Evolutionary conservation across 495 filamentous ascomycete species (phyloP).

Genomic region (Podospora bellae-mahoneyi): DNA sequence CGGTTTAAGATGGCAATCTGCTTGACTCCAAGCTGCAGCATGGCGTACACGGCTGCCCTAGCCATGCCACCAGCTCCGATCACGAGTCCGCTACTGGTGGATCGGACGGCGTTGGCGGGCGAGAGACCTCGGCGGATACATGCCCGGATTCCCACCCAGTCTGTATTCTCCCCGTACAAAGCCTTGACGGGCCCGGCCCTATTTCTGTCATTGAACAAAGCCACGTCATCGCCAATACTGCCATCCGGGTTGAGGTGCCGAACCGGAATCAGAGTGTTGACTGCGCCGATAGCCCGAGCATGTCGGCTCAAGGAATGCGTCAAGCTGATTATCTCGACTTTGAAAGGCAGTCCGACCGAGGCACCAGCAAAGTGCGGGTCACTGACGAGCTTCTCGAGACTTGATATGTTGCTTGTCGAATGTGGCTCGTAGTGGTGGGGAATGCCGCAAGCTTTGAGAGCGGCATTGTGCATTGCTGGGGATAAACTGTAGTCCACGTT

Average conservation of each 20-base stretch:
- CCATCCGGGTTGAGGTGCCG: slow-evolving; percentile 56
- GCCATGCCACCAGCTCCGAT: slow-evolving; percentile 77
- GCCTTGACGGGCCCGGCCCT: slow-evolving; percentile 60
- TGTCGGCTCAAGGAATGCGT: slow-evolving; percentile 65
- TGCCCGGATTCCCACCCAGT: slow-evolving; percentile 66
- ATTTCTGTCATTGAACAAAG: slow-evolving; percentile 57
- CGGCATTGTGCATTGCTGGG: slow-evolving; percentile 73
- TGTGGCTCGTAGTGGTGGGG: slow-evolving; percentile 61
- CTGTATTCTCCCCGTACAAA: slow-evolving; percentile 75
- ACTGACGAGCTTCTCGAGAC: slow-evolving; percentile 56
- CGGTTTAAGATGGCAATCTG: slow-evolving; percentile 71
- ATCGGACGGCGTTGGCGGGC: slow-evolving; percentile 67
- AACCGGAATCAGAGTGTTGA: slow-evolving; percentile 71
- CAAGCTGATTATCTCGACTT: slow-evolving; percentile 62
- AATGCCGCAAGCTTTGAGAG: slow-evolving; percentile 63
- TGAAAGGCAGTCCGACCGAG: slow-evolving; percentile 70
- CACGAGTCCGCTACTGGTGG: slow-evolving; percentile 60
- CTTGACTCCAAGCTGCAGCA: slow-evolving; percentile 69
- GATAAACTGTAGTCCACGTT: slow-evolving; percentile 68
- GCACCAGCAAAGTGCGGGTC: slow-evolving; percentile 66
- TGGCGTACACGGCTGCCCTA: slow-evolving; percentile 68
- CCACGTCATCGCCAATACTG: slow-evolving; percentile 55
- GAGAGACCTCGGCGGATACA: slow-evolving; percentile 69
- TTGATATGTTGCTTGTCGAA: slow-evolving; percentile 56
- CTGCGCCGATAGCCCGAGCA: slow-evolving; percentile 68